Evolutionary conservation across 2,329 filamentous ascomycete genomes (phyloP).

Genomic region (Botrytis galanthina): DNA sequence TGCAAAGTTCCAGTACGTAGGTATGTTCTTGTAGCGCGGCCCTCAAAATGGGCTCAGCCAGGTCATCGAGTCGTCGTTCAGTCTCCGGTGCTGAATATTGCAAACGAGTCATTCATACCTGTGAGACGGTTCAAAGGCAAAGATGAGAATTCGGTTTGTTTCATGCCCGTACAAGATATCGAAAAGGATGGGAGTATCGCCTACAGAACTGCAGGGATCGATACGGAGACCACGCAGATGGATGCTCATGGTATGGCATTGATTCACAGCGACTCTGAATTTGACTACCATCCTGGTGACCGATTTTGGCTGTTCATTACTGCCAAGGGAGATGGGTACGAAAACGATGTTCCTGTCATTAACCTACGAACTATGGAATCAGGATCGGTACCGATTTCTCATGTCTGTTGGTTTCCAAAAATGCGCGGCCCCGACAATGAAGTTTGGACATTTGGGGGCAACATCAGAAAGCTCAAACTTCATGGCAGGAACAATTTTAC

Average conservation of each 20-base stretch:
- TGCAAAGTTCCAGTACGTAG: conserved; percentile 28
- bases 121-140: conserved; percentile 27
- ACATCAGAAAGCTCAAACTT: conserved; percentile 23
- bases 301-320: conserved; percentile 30
- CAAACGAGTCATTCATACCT: conserved; percentile 24
- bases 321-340: conserved; percentile 11
- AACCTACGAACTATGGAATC: conserved; percentile 28
- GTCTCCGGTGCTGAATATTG: conserved; percentile 27
- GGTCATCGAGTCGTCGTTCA: conserved; percentile 29
- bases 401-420: conserved; percentile 32
- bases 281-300: conserved; percentile 26
- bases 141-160: conserved; percentile 30
- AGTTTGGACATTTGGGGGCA: conserved; percentile 31
- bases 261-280: conserved; percentile 22
- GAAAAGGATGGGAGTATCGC: conserved; percentile 28
- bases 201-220: conserved; percentile 24
- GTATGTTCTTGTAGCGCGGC: conserved; percentile 28
- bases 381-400: conserved; percentile 25
- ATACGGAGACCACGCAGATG: conserved; percentile 8
- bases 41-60: conserved; percentile 28
- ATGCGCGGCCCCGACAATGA: conserved; percentile 25
- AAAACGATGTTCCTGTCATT: conserved; percentile 28
- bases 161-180: conserved; percentile 30
- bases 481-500: conserved; percentile 19
- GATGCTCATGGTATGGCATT: conserved; percentile 31